A percentile compares a stretch with the other conserved stretches of the same genome.
Evolutionary conservation across 352 stramenopile genomes (phyloP).

Genomic region (Pythium vanterpoolii): DNA sequence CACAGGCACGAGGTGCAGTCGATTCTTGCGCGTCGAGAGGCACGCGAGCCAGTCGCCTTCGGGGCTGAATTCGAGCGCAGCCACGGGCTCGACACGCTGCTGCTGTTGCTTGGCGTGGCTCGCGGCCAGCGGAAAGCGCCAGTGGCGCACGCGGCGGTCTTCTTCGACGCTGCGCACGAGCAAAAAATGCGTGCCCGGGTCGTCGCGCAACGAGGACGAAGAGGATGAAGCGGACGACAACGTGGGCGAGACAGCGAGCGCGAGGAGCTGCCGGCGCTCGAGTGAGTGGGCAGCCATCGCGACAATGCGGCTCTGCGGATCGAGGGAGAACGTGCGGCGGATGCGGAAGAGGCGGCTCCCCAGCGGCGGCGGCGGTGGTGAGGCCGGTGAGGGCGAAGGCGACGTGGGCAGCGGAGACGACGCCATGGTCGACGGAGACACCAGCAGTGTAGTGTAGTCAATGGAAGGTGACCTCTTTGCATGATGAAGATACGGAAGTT

Average conservation of each 20-base stretch:
- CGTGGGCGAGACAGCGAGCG: constrained; percentile 57
- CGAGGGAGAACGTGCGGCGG: constrained; percentile 53
- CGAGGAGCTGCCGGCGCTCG: constrained; percentile 75
- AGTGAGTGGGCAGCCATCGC: constrained; percentile 65
- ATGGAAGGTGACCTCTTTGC: background rate
- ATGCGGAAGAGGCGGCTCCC: constrained; percentile 77
- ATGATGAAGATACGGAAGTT: background rate
- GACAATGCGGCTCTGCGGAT: constrained; percentile 29
- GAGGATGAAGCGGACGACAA: constrained; percentile 20
- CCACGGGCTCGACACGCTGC: constrained; percentile 44
- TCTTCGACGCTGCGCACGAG: constrained; percentile 76
- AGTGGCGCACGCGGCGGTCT: constrained; percentile 65
- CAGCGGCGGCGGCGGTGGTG: constrained; percentile 20
- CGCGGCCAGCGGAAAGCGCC: constrained; percentile 59
- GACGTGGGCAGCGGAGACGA: background rate
- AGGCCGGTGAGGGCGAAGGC: background rate
- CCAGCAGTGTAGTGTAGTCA: background rate
- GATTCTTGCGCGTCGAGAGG: constrained; percentile 71
- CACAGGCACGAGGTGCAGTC: constrained; percentile 73
- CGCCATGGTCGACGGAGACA: background rate
- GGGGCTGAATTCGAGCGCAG: constrained; percentile 71
- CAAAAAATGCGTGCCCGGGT: constrained; percentile 40
- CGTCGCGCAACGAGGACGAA: background rate
- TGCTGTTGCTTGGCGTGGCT: constrained; percentile 58
- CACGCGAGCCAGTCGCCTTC: constrained; percentile 86